Evolutionary conservation across 2,329 filamentous ascomycete species (phyloP).

Genomic region (Ascochyta lentis): DNA sequence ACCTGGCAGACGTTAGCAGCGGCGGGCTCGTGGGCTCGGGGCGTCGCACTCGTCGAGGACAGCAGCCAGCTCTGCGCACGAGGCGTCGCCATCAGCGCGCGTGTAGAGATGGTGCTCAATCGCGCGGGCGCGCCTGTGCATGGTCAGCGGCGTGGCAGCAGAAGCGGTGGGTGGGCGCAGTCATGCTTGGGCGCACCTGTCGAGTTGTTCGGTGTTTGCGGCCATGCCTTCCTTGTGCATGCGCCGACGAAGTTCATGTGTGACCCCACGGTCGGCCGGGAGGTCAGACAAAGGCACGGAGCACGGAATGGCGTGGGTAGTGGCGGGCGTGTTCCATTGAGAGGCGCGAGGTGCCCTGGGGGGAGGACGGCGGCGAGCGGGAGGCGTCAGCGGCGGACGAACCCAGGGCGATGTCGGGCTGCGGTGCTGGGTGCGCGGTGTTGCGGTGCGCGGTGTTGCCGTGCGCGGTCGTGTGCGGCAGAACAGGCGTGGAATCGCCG

Average conservation of each 20-base stretch:
- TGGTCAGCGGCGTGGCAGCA: slow-evolving; percentile 28
- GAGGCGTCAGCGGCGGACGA: slow-evolving; percentile 28
- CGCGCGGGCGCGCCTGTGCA: slow-evolving; percentile 51
- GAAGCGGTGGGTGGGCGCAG: background rate
- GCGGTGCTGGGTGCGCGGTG: no score
- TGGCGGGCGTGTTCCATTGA: slow-evolving; percentile 65
- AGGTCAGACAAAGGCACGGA: slow-evolving; percentile 65
- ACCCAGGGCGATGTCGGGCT: slow-evolving; percentile 25
- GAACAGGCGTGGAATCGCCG: background rate
- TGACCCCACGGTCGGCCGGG: slow-evolving; percentile 60
- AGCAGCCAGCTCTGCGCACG: slow-evolving; percentile 58
- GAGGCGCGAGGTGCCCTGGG: slow-evolving; percentile 43
- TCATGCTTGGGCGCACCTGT: slow-evolving; percentile 50
- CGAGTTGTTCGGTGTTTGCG: slow-evolving; percentile 57
- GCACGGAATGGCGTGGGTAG: slow-evolving; percentile 54
- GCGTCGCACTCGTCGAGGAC: slow-evolving; percentile 42
- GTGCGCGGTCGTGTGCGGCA: no score
- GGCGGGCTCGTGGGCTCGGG: background rate
- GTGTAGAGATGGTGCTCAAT: slow-evolving; percentile 59
- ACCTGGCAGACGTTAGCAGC: slow-evolving; percentile 54
- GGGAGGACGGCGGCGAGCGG: slow-evolving; percentile 41
- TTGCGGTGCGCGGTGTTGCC: no score
- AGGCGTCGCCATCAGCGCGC: slow-evolving; percentile 58
- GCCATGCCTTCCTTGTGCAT: slow-evolving; percentile 49
- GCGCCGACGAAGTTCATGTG: slow-evolving; percentile 42